Evolutionary conservation across 2,329 filamentous ascomycete species (phyloP), one percentile per base, ranked within the genome.

Genomic region (Aspergillus fructus): DNA sequence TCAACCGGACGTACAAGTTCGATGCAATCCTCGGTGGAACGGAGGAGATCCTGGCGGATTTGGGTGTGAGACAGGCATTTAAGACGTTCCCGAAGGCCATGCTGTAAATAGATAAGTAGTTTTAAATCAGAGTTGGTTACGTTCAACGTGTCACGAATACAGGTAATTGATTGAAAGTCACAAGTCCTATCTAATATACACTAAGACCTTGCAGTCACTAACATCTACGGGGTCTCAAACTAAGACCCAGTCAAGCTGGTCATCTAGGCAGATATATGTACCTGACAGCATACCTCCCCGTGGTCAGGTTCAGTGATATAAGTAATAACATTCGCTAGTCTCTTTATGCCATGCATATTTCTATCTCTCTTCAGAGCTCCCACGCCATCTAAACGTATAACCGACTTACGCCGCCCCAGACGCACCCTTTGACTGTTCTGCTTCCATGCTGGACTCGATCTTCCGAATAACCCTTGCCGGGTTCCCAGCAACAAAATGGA

Each of bases 81-180:
- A 90, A 88, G 74, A 83, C 85, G 63, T 93, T 96, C 80, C 91
- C 91, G 30, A 93, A 93, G 78, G 85, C 89, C 24, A 91, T 90
- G 83, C 72, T 96, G 72, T 94, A 86, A 60, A 64, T 19, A 37
- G 5, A 37, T 37, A 37, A 15, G 6, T n/a, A n/a, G 34, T 37
- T 37, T 37, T 37, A 37, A 13, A 15, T 15, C 6, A n/a, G 7
- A 37, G 34, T 30, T 30, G 34, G 4, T 37, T 37, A 37, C 5
- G 15, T 37, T 30, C 27, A 9, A 30, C 9, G 27, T 30, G 27
- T 30, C 34, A 37, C 2, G 34, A 37, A 7, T 37, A 37, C 34
- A 7, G 34, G 4, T 30, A 11, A 30, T 11, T 30, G 9, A 30
- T 30, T 30, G 27, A 11, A 30, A 11, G 8, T 1, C 3, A 1